A percentile compares a stretch with the other conserved stretches of the same genome.
These are phyloP conservation scores for Cladophialophora psammophila DNA, from an alignment of 2,329 filamentous ascomycete species.

Conservation along the genomic window DNA sequence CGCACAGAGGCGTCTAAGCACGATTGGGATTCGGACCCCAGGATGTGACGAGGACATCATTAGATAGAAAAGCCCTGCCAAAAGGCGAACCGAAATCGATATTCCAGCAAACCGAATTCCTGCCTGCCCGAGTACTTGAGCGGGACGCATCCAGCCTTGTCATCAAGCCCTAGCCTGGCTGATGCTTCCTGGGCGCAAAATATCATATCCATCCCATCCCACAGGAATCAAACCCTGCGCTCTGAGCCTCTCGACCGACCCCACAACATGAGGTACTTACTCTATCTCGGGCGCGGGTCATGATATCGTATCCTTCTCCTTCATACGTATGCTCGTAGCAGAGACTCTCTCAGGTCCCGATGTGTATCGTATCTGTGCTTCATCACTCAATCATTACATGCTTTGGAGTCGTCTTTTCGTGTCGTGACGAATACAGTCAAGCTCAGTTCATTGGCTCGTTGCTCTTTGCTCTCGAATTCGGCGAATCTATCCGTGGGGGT, in stretches of 20 bases:
- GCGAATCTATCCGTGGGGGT: slow-evolving; percentile 43
- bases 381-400: neutral
- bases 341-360: neutral
- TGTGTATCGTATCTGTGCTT: neutral
- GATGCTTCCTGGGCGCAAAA: neutral
- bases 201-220: neutral
- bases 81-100: neutral
- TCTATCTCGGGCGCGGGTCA: neutral
- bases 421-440: neutral
- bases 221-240: neutral
- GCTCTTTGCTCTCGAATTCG: slow-evolving; percentile 19
- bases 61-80: too few species aligned
- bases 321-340: neutral
- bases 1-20: neutral
- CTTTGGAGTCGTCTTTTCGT: neutral
- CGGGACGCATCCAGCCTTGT: neutral
- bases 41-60: too few species aligned
- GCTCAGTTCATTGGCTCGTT: slow-evolving; percentile 11
- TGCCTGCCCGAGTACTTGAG: neutral
- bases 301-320: neutral
- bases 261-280: neutral
- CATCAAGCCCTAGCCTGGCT: neutral
- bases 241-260: neutral
- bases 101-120: neutral
- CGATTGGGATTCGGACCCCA: neutral